These are phyloP conservation scores for Mortierella sp. DNA, from an alignment of 371 early-diverging fungal genomes.

Conservation along the genomic window DNA sequence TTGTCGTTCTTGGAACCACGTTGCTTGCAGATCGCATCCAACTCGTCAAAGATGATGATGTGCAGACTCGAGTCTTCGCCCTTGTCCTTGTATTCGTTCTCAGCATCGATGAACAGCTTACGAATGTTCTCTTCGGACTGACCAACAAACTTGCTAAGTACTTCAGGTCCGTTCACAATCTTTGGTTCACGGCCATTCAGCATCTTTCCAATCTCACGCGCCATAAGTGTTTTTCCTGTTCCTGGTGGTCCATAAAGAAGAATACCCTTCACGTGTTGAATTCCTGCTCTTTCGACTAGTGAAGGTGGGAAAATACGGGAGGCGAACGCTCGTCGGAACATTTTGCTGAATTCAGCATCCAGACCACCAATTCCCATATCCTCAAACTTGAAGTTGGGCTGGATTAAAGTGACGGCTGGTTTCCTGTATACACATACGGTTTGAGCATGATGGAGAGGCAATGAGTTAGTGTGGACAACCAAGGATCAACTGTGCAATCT, in stretches of 20 bases:
- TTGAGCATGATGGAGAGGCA: too few relatives aligned
- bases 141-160: constrained; percentile 99
- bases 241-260: constrained; percentile 96
- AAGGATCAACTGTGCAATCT: not conserved
- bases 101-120: constrained; percentile 98
- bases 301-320: constrained; percentile 98
- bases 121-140: constrained; percentile 99
- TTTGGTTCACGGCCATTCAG: constrained; percentile 97
- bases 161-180: constrained; percentile 99
- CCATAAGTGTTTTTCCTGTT: constrained; percentile 99
- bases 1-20: constrained; percentile 95
- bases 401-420: constrained; percentile 76
- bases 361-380: constrained; percentile 99
- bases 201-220: constrained; percentile 99
- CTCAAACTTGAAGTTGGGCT: constrained; percentile 98
- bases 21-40: constrained; percentile 99
- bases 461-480: too few relatives aligned
- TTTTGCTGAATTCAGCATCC: constrained; percentile 96
- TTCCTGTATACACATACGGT: constrained; percentile 40
- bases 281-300: constrained; percentile 96
- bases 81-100: constrained; percentile 94
- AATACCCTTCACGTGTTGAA: constrained; percentile 97
- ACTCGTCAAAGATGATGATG: constrained; percentile 99
- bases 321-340: constrained; percentile 99
- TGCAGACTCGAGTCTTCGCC: constrained; percentile 96